These are phyloP conservation scores for Auricularia sp. DNA, from an alignment of 768 basidiomycete species.

Conservation along the genomic window DNA sequence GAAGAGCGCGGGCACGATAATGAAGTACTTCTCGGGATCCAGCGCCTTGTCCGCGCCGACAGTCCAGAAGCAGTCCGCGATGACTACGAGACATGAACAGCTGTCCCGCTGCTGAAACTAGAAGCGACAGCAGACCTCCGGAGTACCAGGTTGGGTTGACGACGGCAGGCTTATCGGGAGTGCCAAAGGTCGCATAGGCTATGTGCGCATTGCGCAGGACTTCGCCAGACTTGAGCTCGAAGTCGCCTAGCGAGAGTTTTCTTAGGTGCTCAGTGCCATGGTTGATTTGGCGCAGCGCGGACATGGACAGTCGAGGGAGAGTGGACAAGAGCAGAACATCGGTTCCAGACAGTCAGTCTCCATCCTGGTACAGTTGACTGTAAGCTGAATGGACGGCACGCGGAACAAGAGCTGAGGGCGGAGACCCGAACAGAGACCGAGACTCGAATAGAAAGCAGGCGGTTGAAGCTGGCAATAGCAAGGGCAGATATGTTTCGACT, in stretches of 20 bases:
- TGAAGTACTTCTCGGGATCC: not conserved
- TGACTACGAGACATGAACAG: not conserved
- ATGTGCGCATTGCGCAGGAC: slow-evolving; percentile 61
- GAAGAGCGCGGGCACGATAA: not conserved
- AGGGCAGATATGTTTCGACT: too few species aligned
- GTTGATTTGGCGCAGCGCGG: not conserved
- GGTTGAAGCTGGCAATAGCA: too few species aligned
- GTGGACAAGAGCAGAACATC: too few species aligned
- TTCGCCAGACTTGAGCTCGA: slow-evolving; percentile 48
- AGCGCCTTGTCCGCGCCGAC: not conserved
- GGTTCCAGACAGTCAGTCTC: too few species aligned
- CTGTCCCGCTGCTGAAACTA: not conserved
- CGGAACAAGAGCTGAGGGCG: too few species aligned
- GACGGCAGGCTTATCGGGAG: not conserved
- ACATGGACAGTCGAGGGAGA: not conserved
- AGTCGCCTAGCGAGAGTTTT: not conserved
- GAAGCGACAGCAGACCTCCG: not conserved
- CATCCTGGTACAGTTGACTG: too few species aligned
- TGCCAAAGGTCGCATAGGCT: slow-evolving; percentile 39
- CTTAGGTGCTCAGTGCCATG: not conserved
- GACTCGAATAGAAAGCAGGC: too few species aligned
- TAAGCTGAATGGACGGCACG: too few species aligned
- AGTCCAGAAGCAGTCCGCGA: not conserved
- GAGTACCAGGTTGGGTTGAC: not conserved
- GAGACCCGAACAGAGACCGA: too few species aligned